Percentiles rank a stretch among this genome's conserved stretches.
These are phyloP conservation scores for Pseudocercospora pini-densiflorae DNA, from an alignment of 2,329 filamentous ascomycete genomes.

Conservation along the genomic window DNA sequence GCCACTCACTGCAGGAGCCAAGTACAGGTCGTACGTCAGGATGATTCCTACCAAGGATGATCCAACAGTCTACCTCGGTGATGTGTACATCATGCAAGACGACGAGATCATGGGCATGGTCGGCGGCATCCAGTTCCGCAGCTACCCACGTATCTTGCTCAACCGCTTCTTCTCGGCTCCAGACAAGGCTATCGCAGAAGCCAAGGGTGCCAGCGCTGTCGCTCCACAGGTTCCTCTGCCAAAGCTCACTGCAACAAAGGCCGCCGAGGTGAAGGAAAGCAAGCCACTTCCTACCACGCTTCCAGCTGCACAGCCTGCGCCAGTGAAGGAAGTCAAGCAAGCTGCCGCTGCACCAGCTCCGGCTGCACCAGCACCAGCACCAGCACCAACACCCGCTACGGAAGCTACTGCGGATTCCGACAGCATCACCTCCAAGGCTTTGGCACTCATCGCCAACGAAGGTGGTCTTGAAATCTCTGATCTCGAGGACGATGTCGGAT, in stretches of 20 bases:
- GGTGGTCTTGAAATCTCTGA: slow-evolving; percentile 32
- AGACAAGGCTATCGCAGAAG: slow-evolving; percentile 36
- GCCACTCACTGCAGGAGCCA: slow-evolving; percentile 36
- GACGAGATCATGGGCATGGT: slow-evolving; percentile 28
- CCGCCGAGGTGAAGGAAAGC: slow-evolving; percentile 26
- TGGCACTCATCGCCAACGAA: slow-evolving; percentile 39
- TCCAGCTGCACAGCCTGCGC: slow-evolving; percentile 27
- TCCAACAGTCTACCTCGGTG: slow-evolving; percentile 26
- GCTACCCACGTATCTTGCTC: slow-evolving; percentile 67
- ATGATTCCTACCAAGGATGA: slow-evolving; percentile 21
- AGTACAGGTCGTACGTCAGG: slow-evolving; percentile 42
- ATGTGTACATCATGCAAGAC: slow-evolving; percentile 32
- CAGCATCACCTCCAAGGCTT: slow-evolving; percentile 22
- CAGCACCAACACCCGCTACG: not conserved
- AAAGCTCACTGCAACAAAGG: slow-evolving; percentile 38
- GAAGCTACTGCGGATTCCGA: slow-evolving; percentile 53
- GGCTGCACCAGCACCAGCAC: too few species aligned
- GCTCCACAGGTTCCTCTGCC: slow-evolving; percentile 23
- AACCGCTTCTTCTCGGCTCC: slow-evolving; percentile 68
- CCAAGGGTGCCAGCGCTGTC: slow-evolving; percentile 28
- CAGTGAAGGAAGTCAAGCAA: slow-evolving; percentile 57
- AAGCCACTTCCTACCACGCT: slow-evolving; percentile 38
- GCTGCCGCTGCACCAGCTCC: not conserved
- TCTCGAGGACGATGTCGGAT: slow-evolving; percentile 33
- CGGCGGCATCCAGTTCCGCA: slow-evolving; percentile 59